These are phyloP conservation scores for Curvularia hawaiiensis DNA, from an alignment of 2,329 filamentous ascomycete species.

Conservation along the genomic window DNA sequence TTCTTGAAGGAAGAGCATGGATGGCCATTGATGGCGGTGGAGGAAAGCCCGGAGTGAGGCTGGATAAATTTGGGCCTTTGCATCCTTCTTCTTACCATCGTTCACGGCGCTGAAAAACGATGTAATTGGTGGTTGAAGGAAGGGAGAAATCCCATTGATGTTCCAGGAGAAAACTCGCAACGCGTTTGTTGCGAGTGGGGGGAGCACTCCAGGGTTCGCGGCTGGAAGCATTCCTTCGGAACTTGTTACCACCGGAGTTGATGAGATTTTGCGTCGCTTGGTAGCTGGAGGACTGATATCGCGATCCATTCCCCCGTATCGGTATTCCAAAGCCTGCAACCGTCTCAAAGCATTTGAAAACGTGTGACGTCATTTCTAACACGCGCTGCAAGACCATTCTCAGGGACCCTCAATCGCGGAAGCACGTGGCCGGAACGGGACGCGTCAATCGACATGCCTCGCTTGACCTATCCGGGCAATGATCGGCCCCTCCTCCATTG, in stretches of 20 bases:
- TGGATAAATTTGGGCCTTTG: slow-evolving; percentile 10
- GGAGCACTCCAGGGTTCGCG: slow-evolving; percentile 5
- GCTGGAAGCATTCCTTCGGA: background rate
- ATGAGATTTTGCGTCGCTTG: slow-evolving; percentile 26
- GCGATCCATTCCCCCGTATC: slow-evolving; percentile 19
- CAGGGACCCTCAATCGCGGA: background rate
- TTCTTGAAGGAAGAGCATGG: slow-evolving; percentile 56
- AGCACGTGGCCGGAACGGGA: slow-evolving; percentile 11
- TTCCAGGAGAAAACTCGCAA: slow-evolving; percentile 56
- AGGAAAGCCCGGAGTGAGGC: slow-evolving; percentile 51
- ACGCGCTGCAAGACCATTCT: background rate
- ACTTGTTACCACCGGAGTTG: background rate
- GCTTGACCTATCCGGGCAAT: slow-evolving; percentile 19
- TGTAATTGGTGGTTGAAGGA: slow-evolving; percentile 49
- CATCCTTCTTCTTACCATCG: background rate
- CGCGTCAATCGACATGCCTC: slow-evolving; percentile 8
- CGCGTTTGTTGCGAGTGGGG: slow-evolving; percentile 10
- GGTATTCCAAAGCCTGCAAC: background rate
- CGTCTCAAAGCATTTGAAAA: background rate
- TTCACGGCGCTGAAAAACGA: slow-evolving; percentile 43
- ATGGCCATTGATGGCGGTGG: slow-evolving; percentile 52
- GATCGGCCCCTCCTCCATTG: slow-evolving; percentile 28
- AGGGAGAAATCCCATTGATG: slow-evolving; percentile 54
- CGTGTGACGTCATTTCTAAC: slow-evolving; percentile 15
- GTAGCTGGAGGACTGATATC: slow-evolving; percentile 34